phyloP scores from a whole-genome alignment of 2,329 filamentous ascomycete species.

The Fusarium decemcellulare region DNA sequence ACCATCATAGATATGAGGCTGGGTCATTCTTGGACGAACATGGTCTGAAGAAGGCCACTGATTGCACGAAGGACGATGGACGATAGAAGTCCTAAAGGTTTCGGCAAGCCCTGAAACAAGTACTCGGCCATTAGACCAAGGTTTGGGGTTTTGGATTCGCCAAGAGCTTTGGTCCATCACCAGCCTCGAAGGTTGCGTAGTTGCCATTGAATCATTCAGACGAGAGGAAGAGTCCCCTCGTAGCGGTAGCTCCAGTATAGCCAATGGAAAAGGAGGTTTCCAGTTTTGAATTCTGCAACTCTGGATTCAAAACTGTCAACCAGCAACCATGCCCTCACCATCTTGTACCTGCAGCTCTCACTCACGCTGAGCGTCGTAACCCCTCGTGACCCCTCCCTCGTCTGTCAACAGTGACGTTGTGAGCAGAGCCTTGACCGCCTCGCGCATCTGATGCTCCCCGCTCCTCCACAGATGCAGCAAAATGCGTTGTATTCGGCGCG shows the following conservation, averaged over 20 bases:
- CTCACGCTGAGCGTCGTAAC: too few relatives aligned
- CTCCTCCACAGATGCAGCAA: constrained; percentile 4
- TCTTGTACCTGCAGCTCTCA: background rate
- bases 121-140: background rate
- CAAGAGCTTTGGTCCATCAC: background rate
- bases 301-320: background rate
- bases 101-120: background rate
- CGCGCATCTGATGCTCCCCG: background rate
- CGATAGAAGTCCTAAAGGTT: too few relatives aligned
- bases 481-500: background rate
- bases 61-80: too few relatives aligned
- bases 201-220: background rate
- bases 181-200: constrained; percentile 4
- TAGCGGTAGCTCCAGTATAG: background rate
- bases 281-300: background rate
- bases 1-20: background rate
- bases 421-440: background rate
- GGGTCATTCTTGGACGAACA: background rate
- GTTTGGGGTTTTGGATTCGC: background rate
- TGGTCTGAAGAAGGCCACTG: too few relatives aligned
- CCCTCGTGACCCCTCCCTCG: too few relatives aligned
- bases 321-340: background rate
- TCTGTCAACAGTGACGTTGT: too few relatives aligned
- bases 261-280: background rate
- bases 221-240: background rate